phyloP scores from a whole-genome alignment of 495 filamentous ascomycete species.

The Platismatia glauca region DNA sequence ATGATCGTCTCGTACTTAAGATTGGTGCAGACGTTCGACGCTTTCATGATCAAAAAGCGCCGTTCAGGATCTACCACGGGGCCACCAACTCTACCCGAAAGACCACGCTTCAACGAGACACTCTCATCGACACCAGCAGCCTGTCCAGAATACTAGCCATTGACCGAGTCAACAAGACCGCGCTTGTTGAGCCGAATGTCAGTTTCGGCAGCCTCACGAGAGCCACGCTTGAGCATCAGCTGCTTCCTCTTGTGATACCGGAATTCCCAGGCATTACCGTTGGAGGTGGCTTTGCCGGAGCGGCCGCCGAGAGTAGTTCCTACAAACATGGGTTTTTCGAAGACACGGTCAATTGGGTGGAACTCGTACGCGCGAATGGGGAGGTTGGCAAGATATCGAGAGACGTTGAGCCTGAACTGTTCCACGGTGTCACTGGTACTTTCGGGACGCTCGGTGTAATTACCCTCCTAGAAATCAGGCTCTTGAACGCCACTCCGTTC shows the following conservation, averaged over 20 bases:
- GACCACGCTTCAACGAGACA: constrained; percentile 31
- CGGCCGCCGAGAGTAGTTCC: constrained; percentile 43
- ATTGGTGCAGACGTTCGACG: background rate
- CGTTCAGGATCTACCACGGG: constrained; percentile 68
- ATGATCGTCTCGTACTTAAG: background rate
- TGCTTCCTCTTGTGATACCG: constrained; percentile 47
- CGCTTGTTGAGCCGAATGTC: constrained; percentile 44
- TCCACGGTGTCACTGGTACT: constrained; percentile 42
- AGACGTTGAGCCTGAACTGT: constrained; percentile 36
- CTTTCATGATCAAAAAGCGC: constrained; percentile 29
- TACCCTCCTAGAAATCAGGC: constrained; percentile 43
- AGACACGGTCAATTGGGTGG: constrained; percentile 38
- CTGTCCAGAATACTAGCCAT: constrained; percentile 49
- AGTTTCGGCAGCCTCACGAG: constrained; percentile 40
- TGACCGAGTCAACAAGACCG: constrained; percentile 34
- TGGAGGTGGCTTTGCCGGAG: constrained; percentile 48
- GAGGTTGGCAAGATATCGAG: constrained; percentile 35
- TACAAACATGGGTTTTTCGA: constrained; percentile 51
- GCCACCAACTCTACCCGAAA: constrained; percentile 64
- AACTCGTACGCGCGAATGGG: constrained; percentile 47
- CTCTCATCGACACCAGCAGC: constrained; percentile 46
- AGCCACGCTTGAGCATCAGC: constrained; percentile 31
- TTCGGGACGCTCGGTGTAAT: constrained; percentile 46
- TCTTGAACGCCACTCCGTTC: constrained; percentile 36
- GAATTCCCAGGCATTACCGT: constrained; percentile 50